These are phyloP conservation scores for Claviceps arundinis DNA, from an alignment of 2,329 filamentous ascomycete species.

Conservation along the genomic window DNA sequence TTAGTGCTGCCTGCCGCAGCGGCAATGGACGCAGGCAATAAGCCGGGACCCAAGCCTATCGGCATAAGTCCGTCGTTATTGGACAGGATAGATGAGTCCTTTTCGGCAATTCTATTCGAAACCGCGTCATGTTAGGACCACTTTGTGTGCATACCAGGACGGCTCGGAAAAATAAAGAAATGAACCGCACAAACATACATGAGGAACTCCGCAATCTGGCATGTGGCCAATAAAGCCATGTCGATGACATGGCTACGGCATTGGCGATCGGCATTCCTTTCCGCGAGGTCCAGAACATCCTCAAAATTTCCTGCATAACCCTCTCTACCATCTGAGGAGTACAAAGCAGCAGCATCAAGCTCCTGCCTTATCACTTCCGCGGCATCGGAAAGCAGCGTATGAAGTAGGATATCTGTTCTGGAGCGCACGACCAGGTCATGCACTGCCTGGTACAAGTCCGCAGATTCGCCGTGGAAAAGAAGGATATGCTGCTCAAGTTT, in stretches of 20 bases:
- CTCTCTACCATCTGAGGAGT: neutral
- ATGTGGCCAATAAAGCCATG: neutral
- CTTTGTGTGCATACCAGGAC: too few species aligned
- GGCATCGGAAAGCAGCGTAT: neutral
- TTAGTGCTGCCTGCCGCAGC: neutral
- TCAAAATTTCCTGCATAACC: neutral
- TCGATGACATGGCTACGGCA: neutral
- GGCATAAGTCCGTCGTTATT: neutral
- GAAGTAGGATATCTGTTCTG: neutral
- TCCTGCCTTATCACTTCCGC: neutral
- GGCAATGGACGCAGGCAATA: neutral
- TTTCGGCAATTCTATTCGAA: neutral
- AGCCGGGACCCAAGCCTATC: neutral
- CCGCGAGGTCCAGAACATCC: neutral
- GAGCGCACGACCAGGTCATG: neutral
- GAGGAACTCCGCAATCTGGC: neutral
- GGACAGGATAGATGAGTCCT: neutral
- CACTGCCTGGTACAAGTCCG: neutral
- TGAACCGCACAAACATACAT: neutral
- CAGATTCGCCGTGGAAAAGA: neutral
- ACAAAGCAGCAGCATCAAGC: neutral
- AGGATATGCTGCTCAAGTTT: neutral
- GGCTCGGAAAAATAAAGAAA: neutral
- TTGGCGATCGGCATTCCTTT: neutral
- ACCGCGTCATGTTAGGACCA: neutral